Evolutionary conservation across 1,284 basidiomycete genomes (phyloP).

Genomic region (Salmacisia buchloeana): DNA sequence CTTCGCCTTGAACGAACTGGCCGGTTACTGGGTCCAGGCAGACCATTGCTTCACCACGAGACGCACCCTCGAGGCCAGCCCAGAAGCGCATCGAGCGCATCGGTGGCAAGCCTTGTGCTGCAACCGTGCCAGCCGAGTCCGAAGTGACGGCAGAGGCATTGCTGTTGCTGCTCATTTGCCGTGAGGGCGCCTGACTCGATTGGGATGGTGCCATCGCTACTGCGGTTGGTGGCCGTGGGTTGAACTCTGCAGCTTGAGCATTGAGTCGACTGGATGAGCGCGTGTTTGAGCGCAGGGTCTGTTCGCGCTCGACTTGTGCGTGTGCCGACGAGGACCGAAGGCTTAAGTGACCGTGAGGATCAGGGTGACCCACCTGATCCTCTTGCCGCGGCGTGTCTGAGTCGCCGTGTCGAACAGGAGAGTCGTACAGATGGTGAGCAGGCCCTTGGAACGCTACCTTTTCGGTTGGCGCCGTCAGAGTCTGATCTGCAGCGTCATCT

Average conservation of each 20-base stretch:
- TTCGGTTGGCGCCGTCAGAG: background rate
- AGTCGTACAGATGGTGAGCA: background rate
- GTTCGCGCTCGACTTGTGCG: background rate
- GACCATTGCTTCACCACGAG: slow-evolving; percentile 31
- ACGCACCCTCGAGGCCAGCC: slow-evolving; percentile 32
- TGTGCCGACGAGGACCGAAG: background rate
- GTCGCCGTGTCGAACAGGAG: background rate
- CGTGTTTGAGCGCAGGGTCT: background rate
- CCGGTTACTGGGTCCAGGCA: slow-evolving; percentile 28
- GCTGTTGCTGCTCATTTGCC: background rate
- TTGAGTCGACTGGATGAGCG: background rate
- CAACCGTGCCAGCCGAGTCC: background rate
- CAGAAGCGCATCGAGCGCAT: slow-evolving; percentile 33
- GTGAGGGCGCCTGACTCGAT: background rate
- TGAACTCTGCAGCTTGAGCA: slow-evolving; percentile 3
- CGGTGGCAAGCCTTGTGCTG: background rate
- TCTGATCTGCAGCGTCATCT: background rate
- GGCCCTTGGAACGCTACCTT: background rate
- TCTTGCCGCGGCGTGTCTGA: background rate
- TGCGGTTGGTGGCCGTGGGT: slow-evolving; percentile 11
- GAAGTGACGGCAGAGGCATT: background rate
- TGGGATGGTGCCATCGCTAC: slow-evolving; percentile 17
- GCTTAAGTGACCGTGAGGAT: background rate
- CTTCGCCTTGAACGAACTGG: slow-evolving; percentile 26
- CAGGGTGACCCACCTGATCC: background rate